Conservation (phyloP, 2,329 filamentous ascomycete genomes). For the Nannizzia gypsea region DNA sequence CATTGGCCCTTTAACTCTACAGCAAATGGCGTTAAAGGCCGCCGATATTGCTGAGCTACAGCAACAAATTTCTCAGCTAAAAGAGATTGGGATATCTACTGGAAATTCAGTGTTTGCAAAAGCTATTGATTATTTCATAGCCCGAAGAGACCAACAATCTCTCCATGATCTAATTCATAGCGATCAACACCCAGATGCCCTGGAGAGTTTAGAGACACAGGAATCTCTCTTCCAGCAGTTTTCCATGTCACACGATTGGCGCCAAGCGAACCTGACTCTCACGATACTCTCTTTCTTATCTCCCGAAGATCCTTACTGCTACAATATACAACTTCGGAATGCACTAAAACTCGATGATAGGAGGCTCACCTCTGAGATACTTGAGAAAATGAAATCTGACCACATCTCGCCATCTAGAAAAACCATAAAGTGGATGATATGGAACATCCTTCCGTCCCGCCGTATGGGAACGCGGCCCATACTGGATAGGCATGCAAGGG, state of each 20-base stretch:
- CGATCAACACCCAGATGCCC: slow-evolving; percentile 54
- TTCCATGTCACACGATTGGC: slow-evolving; percentile 40
- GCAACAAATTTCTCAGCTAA: slow-evolving; percentile 49
- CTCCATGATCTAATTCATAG: slow-evolving; percentile 43
- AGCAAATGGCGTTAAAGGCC: slow-evolving; percentile 62
- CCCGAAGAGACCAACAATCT: slow-evolving; percentile 42
- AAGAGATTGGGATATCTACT: slow-evolving; percentile 50
- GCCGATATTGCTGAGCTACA: slow-evolving; percentile 45
- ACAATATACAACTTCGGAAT: slow-evolving; percentile 32
- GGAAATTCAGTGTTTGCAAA: slow-evolving; percentile 53
- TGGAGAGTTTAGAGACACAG: slow-evolving; percentile 46
- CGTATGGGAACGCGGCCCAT: slow-evolving; percentile 18
- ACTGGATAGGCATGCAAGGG: slow-evolving; percentile 22
- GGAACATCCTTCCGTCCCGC: slow-evolving; percentile 24
- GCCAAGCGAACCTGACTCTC: slow-evolving; percentile 44
- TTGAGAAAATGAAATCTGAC: slow-evolving; percentile 41
- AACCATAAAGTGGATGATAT: slow-evolving; percentile 36
- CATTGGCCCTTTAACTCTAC: slow-evolving; percentile 65
- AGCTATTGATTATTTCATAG: slow-evolving; percentile 53
- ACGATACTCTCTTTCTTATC: slow-evolving; percentile 38
- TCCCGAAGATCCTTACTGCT: slow-evolving; percentile 22
- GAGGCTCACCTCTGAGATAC: slow-evolving; percentile 21
- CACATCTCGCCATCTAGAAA: slow-evolving; percentile 31
- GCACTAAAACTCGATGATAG: slow-evolving; percentile 26
- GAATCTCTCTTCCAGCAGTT: slow-evolving; percentile 43